A percentile compares a stretch with the other conserved stretches of the same genome.
Evolutionary conservation across 2,329 filamentous ascomycete species (phyloP).

Genomic region (Apiospora arundinis): DNA sequence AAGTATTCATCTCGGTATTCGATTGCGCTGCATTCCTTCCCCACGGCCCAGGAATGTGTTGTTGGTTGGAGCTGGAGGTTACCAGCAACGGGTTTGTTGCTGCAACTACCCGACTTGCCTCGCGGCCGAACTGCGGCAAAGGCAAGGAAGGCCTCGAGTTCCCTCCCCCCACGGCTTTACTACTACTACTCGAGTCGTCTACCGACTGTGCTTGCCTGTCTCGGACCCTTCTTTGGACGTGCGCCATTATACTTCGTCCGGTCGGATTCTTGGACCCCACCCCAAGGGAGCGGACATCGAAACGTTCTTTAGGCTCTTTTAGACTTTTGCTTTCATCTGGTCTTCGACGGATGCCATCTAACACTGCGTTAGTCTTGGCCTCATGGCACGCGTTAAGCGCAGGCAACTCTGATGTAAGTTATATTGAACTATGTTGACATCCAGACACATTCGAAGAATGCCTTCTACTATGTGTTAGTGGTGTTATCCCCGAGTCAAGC

Average conservation of each 20-base stretch:
- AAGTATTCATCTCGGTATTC: neutral
- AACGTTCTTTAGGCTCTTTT: neutral
- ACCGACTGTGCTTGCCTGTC: neutral
- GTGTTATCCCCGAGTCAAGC: neutral
- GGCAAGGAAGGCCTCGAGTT: neutral
- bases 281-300: neutral
- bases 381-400: neutral
- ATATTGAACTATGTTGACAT: neutral
- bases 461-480: neutral
- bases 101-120: neutral
- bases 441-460: neutral
- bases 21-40: conserved; percentile 2
- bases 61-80: neutral
- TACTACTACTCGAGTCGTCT: neutral
- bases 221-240: conserved; percentile 18
- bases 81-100: neutral
- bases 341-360: neutral
- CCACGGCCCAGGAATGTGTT: neutral
- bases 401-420: neutral
- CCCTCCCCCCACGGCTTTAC: neutral
- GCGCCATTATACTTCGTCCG: conserved; percentile 2
- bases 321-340: conserved; percentile 6
- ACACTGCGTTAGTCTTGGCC: neutral
- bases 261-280: neutral
- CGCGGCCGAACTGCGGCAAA: neutral